phyloP scores from a whole-genome alignment of 164 flowering plant species.

The Macadamia integrifolia region DNA sequence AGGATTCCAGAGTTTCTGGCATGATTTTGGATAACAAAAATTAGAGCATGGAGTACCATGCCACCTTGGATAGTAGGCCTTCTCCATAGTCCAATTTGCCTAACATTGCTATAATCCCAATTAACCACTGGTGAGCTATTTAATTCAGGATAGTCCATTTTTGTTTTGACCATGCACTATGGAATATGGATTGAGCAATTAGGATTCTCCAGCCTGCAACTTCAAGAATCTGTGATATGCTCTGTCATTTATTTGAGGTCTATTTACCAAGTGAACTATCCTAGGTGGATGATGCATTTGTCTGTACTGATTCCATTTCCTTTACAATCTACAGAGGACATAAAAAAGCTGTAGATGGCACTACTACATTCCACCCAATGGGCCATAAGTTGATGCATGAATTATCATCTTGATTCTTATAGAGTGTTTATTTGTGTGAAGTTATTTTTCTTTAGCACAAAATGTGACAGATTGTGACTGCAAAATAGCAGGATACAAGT shows the following conservation, averaged over 20 bases:
- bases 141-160: no score
- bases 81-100: no score
- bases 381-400: background rate
- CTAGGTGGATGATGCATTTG: no score
- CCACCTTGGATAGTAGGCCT: no score
- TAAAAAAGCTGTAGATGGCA: background rate
- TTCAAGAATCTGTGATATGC: background rate
- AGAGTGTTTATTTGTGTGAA: background rate
- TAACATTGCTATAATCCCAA: no score
- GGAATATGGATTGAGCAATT: no score
- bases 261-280: background rate
- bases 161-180: no score
- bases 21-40: no score
- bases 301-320: background rate
- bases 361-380: background rate
- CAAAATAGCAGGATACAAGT: constrained; percentile 24
- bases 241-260: background rate
- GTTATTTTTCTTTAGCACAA: background rate
- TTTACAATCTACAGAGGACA: background rate
- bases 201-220: background rate
- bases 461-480: background rate
- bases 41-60: no score
- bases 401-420: background rate
- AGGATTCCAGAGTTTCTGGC: no score
- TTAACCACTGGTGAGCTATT: no score